These are phyloP conservation scores for Arxiozyma telluris DNA, from an alignment of 1,139 yeast genomes.

Conservation along the genomic window DNA sequence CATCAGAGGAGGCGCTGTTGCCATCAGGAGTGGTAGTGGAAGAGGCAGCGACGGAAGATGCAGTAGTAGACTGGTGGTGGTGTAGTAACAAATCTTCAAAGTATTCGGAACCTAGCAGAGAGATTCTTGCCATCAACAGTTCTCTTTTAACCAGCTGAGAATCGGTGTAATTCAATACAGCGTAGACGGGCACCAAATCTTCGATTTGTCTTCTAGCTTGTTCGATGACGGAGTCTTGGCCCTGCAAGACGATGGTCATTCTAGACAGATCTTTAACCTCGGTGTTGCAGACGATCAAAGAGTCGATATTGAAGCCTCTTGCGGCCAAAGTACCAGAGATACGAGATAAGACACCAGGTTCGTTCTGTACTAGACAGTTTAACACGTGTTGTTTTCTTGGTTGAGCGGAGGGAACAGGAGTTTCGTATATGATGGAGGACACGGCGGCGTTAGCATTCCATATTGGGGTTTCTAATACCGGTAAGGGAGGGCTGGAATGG, in stretches of 20 bases:
- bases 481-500: slow-evolving; percentile 81
- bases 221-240: slow-evolving; percentile 93
- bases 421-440: slow-evolving; percentile 86
- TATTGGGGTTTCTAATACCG: slow-evolving; percentile 87
- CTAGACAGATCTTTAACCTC: slow-evolving; percentile 92
- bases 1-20: background rate
- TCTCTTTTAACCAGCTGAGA: slow-evolving; percentile 89
- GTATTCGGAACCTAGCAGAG: slow-evolving; percentile 92
- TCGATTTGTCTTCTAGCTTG: slow-evolving; percentile 99
- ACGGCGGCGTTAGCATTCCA: slow-evolving; percentile 97
- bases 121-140: slow-evolving; percentile 80
- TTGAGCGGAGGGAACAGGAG: slow-evolving; percentile 62
- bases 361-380: slow-evolving; percentile 95
- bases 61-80: slow-evolving; percentile 44
- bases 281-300: slow-evolving; percentile 91
- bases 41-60: slow-evolving; percentile 11
- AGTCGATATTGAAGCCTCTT: slow-evolving; percentile 95
- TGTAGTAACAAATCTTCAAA: slow-evolving; percentile 90
- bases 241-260: slow-evolving; percentile 91
- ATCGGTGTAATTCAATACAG: slow-evolving; percentile 87
- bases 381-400: slow-evolving; percentile 79
- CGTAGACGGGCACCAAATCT: slow-evolving; percentile 96
- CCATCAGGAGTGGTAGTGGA: background rate
- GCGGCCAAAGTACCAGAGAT: slow-evolving; percentile 96
- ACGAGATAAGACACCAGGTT: slow-evolving; percentile 92